phyloP scores from a whole-genome alignment of 306 rosid genomes.

The Rubus parviflorus region DNA sequence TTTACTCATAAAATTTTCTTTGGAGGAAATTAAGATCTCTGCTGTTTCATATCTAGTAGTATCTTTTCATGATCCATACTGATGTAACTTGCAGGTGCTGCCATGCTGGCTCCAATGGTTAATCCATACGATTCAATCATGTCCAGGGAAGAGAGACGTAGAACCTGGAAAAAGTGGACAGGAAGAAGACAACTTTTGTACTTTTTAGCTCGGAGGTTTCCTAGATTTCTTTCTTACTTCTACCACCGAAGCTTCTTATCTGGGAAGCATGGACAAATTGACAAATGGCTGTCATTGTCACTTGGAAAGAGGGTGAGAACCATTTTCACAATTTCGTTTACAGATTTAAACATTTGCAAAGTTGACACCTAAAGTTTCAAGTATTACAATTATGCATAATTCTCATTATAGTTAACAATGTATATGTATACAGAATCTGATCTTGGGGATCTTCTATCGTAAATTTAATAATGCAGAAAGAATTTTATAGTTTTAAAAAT shows the following conservation, averaged over 20 bases:
- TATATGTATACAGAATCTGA: neutral
- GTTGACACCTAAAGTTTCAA: neutral
- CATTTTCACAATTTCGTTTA: neutral
- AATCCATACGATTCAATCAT: constrained; percentile 86
- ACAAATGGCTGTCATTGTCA: constrained; percentile 85
- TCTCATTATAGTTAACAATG: neutral
- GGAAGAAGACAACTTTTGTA: constrained; percentile 60
- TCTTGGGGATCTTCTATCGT: neutral
- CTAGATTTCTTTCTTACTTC: constrained; percentile 62
- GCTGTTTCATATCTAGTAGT: neutral
- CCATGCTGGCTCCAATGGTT: constrained; percentile 94
- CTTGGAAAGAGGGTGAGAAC: constrained; percentile 79
- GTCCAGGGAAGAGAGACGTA: constrained; percentile 71
- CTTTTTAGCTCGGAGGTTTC: constrained; percentile 69
- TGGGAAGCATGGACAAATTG: constrained; percentile 87
- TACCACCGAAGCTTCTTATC: constrained; percentile 79
- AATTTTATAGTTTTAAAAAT: too few species aligned
- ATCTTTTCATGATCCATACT: neutral
- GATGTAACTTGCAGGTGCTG: constrained; percentile 70
- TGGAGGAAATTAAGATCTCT: neutral
- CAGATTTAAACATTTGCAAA: neutral
- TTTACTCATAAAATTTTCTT: neutral
- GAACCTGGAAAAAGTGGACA: constrained; percentile 83
- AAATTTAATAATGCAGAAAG: neutral
- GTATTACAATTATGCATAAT: neutral